phyloP scores from a whole-genome alignment of 176 grass and related monocot genomes.

The Bonia amplexicaulis region DNA sequence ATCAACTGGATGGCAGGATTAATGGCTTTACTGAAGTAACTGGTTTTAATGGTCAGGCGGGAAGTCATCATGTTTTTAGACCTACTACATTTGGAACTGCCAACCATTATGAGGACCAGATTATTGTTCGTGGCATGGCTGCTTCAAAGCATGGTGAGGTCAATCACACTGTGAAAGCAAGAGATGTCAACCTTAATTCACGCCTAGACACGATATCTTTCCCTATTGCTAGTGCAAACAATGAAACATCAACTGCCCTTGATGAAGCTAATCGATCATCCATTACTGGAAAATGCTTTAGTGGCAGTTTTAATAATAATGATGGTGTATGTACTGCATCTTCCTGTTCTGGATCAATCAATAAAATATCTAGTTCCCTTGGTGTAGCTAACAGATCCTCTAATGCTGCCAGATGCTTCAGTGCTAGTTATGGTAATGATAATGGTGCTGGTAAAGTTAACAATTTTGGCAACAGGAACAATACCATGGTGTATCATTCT shows the following conservation, averaged over 20 bases:
- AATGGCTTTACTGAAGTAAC: constrained; percentile 19
- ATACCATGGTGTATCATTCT: neutral
- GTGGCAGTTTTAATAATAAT: constrained; percentile 38
- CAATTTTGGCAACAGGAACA: constrained; percentile 33
- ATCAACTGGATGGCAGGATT: constrained; percentile 24
- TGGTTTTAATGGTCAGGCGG: constrained; percentile 25
- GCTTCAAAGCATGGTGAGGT: constrained; percentile 22
- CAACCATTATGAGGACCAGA: constrained; percentile 24
- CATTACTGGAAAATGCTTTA: constrained; percentile 31
- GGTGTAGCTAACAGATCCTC: constrained; percentile 6
- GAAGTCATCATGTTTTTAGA: constrained; percentile 26
- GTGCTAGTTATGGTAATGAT: constrained; percentile 33
- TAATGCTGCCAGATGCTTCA: constrained; percentile 15
- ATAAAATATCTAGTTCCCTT: constrained; percentile 25
- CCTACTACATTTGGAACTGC: constrained; percentile 25
- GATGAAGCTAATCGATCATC: constrained; percentile 27
- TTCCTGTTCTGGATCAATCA: constrained; percentile 33
- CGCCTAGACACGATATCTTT: constrained; percentile 36
- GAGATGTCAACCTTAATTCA: constrained; percentile 47
- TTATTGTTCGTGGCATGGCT: constrained; percentile 34
- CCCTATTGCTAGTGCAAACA: constrained; percentile 44
- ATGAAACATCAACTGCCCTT: constrained; percentile 28
- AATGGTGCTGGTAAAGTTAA: constrained; percentile 16
- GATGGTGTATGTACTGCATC: constrained; percentile 19
- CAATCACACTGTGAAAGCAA: constrained; percentile 39